Percentiles rank a stretch among this genome's conserved stretches.
Conservation (phyloP, 1,284 basidiomycete species). For the Earliella scabrosa region DNA sequence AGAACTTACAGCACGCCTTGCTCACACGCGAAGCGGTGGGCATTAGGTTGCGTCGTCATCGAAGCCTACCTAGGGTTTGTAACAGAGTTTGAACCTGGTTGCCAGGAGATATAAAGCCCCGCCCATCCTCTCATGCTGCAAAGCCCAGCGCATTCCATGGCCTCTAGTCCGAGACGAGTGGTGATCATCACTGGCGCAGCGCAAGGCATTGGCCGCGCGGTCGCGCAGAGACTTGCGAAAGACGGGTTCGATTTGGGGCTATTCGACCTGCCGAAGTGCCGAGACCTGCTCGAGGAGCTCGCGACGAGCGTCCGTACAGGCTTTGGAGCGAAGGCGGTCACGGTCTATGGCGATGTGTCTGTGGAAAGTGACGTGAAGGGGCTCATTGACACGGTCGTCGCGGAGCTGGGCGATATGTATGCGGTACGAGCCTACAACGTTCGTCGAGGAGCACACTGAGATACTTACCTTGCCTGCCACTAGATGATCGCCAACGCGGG, state of each 20-base stretch:
- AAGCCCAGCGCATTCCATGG: too few species aligned
- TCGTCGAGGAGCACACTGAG: too few species aligned
- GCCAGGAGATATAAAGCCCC: too few species aligned
- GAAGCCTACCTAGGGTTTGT: too few species aligned
- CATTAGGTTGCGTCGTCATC: too few species aligned
- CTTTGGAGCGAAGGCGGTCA: slow-evolving; percentile 22
- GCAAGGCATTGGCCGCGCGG: slow-evolving; percentile 31
- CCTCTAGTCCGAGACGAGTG: slow-evolving; percentile 6
- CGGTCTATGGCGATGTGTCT: slow-evolving; percentile 33
- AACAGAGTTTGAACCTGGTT: neutral
- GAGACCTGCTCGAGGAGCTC: slow-evolving; percentile 20
- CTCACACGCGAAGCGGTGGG: too few species aligned
- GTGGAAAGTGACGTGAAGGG: slow-evolving; percentile 34
- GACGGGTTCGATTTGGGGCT: slow-evolving; percentile 34
- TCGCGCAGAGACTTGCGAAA: slow-evolving; percentile 31
- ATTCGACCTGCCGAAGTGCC: slow-evolving; percentile 30
- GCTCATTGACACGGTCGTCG: slow-evolving; percentile 32
- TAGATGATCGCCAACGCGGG: slow-evolving; percentile 40
- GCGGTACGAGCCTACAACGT: slow-evolving; percentile 10
- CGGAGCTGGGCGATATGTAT: slow-evolving; percentile 31
- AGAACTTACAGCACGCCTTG: too few species aligned
- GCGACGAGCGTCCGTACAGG: slow-evolving; percentile 23
- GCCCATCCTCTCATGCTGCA: too few species aligned
- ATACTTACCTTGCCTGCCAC: too few species aligned
- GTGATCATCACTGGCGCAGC: slow-evolving; percentile 22